A percentile compares a stretch with the other conserved stretches of the same genome.
phyloP scores from a whole-genome alignment of 2,329 filamentous ascomycete species.

The Colletotrichum sp. region DNA sequence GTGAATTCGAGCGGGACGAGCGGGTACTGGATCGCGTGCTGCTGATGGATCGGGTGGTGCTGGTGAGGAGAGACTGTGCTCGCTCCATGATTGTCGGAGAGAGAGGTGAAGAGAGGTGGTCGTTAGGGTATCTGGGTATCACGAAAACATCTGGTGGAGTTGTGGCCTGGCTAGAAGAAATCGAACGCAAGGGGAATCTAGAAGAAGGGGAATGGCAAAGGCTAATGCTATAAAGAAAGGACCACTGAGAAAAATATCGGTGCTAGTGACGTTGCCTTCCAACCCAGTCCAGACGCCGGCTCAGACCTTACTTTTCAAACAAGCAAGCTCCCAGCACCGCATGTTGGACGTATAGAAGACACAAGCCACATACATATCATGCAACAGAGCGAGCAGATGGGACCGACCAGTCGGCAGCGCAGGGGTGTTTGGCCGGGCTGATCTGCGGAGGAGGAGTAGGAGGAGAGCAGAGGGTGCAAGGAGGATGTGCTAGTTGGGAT shows the following conservation, averaged over 20 bases:
- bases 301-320: slow-evolving; percentile 18
- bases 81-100: slow-evolving; percentile 21
- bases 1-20: slow-evolving; percentile 22
- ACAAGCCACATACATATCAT: slow-evolving; percentile 15
- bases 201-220: background rate
- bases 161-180: background rate
- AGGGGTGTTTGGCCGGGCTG: slow-evolving; percentile 7
- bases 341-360: slow-evolving; percentile 16
- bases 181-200: background rate
- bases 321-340: slow-evolving; percentile 8
- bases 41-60: slow-evolving; percentile 20
- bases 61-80: slow-evolving; percentile 21
- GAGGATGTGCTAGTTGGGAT: slow-evolving; percentile 12
- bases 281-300: slow-evolving; percentile 6
- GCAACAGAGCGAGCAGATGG: slow-evolving; percentile 20
- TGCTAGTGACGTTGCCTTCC: slow-evolving; percentile 12
- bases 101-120: background rate
- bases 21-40: slow-evolving; percentile 20
- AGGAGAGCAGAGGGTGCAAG: background rate
- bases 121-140: slow-evolving; percentile 15
- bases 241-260: background rate
- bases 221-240: slow-evolving; percentile 16
- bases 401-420: slow-evolving; percentile 3
- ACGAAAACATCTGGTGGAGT: slow-evolving; percentile 15
- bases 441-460: background rate